These are phyloP conservation scores for Hirschioporus abietinus DNA, from an alignment of 768 basidiomycete species.

Conservation along the genomic window DNA sequence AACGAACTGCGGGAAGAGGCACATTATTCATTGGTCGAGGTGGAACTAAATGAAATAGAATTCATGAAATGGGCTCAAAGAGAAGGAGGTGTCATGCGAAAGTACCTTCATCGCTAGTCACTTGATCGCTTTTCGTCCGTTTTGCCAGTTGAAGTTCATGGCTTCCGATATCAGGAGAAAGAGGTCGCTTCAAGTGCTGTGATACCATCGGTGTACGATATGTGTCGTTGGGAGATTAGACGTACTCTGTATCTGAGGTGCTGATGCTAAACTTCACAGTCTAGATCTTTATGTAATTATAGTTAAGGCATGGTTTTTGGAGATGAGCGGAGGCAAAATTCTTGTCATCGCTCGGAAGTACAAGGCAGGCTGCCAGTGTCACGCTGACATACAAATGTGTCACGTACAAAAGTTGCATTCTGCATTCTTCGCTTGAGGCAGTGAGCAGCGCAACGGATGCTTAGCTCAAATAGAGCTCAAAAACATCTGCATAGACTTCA, in stretches of 20 bases:
- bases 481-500: no score
- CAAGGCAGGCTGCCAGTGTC: no score
- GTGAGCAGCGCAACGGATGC: no score
- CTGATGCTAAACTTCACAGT: background rate
- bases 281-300: background rate
- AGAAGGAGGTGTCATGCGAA: background rate
- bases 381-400: no score
- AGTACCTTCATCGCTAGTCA: background rate
- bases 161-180: background rate
- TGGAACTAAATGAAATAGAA: background rate
- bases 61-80: background rate
- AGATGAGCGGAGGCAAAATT: no score
- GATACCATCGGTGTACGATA: background rate
- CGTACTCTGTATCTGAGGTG: background rate
- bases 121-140: background rate
- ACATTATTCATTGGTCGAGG: background rate
- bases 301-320: no score
- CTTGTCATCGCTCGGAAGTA: no score
- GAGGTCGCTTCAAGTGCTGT: background rate
- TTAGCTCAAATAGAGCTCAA: no score
- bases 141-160: background rate
- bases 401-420: no score
- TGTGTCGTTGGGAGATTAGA: background rate
- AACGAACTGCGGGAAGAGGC: background rate
- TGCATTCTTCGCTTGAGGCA: no score